A percentile compares a stretch with the other conserved stretches of the same genome.
Evolutionary conservation across 345 rosid genomes (phyloP).

Genomic region (Clarkia xantiana): DNA sequence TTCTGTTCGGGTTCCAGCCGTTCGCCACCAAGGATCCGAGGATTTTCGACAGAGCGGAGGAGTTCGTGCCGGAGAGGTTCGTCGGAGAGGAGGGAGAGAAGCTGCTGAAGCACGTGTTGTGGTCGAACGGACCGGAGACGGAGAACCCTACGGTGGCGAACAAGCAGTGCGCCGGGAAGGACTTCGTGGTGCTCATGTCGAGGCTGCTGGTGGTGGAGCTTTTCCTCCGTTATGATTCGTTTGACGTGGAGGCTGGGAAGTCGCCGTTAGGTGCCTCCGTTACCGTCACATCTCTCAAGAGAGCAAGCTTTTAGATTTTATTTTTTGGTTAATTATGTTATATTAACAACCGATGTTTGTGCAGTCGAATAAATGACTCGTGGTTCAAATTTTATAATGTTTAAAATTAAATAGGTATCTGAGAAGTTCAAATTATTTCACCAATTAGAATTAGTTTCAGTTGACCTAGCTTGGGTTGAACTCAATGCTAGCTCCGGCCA

Average conservation of each 20-base stretch:
- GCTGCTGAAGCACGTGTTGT: conserved; percentile 51
- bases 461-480: too few species aligned
- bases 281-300: conserved; percentile 45
- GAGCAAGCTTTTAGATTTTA: conserved; percentile 30
- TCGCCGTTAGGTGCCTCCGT: conserved; percentile 46
- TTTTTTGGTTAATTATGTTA: too few species aligned
- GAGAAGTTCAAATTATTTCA: too few species aligned
- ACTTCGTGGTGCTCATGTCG: conserved; percentile 58
- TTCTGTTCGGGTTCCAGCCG: conserved; percentile 78
- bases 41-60: conserved; percentile 52
- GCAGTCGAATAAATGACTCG: too few species aligned
- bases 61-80: conserved; percentile 70
- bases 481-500: too few species aligned
- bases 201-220: conserved; percentile 64
- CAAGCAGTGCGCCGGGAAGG: conserved; percentile 87
- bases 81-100: conserved; percentile 60
- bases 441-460: too few species aligned
- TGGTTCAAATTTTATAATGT: too few species aligned
- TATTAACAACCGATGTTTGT: too few species aligned
- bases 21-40: conserved; percentile 74
- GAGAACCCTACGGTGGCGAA: conserved; percentile 41
- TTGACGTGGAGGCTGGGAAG: conserved; percentile 39
- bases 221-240: conserved; percentile 71
- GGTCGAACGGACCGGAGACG: conserved; percentile 90
- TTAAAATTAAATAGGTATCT: too few species aligned